Conservation (phyloP, 768 basidiomycete species). For the Crassisporium funariophilum region DNA sequence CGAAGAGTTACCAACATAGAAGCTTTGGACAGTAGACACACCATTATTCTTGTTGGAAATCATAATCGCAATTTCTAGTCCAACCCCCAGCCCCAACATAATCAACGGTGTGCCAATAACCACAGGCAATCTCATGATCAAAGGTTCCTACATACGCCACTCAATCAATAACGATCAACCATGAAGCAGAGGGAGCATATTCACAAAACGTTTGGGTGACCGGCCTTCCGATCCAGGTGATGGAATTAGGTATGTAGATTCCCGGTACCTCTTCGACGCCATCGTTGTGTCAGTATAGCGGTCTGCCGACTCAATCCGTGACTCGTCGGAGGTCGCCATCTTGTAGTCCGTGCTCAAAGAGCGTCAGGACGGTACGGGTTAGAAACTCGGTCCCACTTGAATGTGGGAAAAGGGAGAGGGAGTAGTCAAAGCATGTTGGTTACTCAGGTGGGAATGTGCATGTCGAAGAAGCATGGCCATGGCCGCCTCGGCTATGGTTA, state of each 20-base stretch:
- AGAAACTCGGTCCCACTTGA: too few relatives aligned
- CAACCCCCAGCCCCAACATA: slow-evolving; percentile 50
- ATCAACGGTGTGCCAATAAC: slow-evolving; percentile 40
- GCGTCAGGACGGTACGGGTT: too few relatives aligned
- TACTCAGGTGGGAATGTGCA: too few relatives aligned
- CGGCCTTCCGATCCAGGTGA: slow-evolving; percentile 36
- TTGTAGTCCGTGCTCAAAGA: too few relatives aligned
- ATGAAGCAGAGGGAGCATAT: slow-evolving; percentile 15
- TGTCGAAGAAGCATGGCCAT: too few relatives aligned
- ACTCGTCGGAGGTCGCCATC: slow-evolving; percentile 11
- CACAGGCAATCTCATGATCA: slow-evolving; percentile 36
- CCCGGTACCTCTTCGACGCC: slow-evolving; percentile 39
- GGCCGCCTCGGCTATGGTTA: too few relatives aligned
- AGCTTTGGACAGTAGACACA: slow-evolving; percentile 21
- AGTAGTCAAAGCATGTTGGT: too few relatives aligned
- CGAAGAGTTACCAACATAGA: neutral
- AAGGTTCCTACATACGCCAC: slow-evolving; percentile 30
- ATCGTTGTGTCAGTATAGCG: slow-evolving; percentile 14
- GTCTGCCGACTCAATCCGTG: slow-evolving; percentile 8
- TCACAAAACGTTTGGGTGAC: slow-evolving; percentile 46
- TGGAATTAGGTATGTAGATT: slow-evolving; percentile 53
- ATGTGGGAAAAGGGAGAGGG: too few relatives aligned
- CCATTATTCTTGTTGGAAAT: slow-evolving; percentile 46
- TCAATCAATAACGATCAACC: neutral
- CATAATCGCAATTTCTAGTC: slow-evolving; percentile 45